Conservation (phyloP, 129 eudicot genomes). For the Calendula officinalis region DNA sequence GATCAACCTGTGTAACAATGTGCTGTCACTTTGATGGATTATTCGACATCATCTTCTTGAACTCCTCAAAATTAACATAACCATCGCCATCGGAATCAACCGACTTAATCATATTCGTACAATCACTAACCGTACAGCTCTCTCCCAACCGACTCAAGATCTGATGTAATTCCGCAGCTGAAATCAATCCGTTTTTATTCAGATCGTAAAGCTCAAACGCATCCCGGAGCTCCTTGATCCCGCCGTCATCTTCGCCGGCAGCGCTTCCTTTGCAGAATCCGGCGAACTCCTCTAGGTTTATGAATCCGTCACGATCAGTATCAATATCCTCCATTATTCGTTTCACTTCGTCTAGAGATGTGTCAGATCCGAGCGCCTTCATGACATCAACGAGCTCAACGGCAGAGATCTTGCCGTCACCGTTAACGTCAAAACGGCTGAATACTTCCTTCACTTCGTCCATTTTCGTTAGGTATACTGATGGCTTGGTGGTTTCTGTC, state of each 20-base stretch:
- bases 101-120: slow-evolving; percentile 58
- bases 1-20: not conserved
- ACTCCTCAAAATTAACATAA: slow-evolving; percentile 72
- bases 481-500: slow-evolving; percentile 1
- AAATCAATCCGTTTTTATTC: slow-evolving; percentile 66
- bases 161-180: slow-evolving; percentile 66
- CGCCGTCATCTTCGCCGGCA: slow-evolving; percentile 28
- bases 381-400: slow-evolving; percentile 19
- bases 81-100: slow-evolving; percentile 89
- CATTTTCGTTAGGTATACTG: slow-evolving; percentile 35
- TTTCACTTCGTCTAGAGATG: slow-evolving; percentile 46
- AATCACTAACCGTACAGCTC: slow-evolving; percentile 48
- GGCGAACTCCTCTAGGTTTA: slow-evolving; percentile 62
- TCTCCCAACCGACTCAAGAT: slow-evolving; percentile 67
- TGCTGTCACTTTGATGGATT: not conserved
- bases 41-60: slow-evolving; percentile 76
- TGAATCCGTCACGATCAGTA: slow-evolving; percentile 62
- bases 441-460: slow-evolving; percentile 20
- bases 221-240: slow-evolving; percentile 51
- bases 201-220: slow-evolving; percentile 71
- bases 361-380: slow-evolving; percentile 56
- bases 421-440: slow-evolving; percentile 21
- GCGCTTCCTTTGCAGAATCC: slow-evolving; percentile 45
- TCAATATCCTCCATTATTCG: slow-evolving; percentile 77
- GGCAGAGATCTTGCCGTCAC: slow-evolving; percentile 25